These are phyloP conservation scores for Erythrobasidium yunnanense DNA, from an alignment of 768 basidiomycete species.

Conservation along the genomic window DNA sequence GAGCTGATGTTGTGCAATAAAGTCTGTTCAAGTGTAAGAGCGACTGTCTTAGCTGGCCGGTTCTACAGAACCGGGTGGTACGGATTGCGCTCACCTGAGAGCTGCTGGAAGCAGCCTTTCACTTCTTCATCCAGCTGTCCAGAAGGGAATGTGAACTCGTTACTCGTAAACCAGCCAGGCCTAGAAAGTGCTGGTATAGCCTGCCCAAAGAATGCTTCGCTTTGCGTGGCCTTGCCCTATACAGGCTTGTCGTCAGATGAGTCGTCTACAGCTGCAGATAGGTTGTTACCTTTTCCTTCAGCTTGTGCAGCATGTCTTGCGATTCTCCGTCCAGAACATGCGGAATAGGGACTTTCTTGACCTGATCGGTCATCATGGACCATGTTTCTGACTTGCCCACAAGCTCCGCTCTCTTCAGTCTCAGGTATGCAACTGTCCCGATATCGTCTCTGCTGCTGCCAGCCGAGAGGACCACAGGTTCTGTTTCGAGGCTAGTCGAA, in stretches of 20 bases:
- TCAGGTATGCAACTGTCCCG: conserved; percentile 81
- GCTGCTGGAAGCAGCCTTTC: conserved; percentile 52
- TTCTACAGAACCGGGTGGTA: neutral
- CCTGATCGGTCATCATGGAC: too few species aligned
- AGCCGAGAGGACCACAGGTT: conserved; percentile 18
- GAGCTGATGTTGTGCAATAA: conserved; percentile 49
- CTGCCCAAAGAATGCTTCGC: too few species aligned
- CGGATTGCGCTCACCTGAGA: conserved; percentile 53
- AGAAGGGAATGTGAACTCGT: conserved; percentile 46
- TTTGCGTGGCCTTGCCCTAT: too few species aligned
- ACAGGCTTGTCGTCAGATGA: too few species aligned
- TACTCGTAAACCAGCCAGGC: conserved; percentile 62
- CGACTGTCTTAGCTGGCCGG: too few species aligned
- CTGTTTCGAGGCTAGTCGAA: conserved; percentile 5
- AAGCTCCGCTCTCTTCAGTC: conserved; percentile 60
- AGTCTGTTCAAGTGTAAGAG: too few species aligned
- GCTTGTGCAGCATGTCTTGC: too few species aligned
- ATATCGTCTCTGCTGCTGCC: conserved; percentile 52
- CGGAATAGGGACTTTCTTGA: too few species aligned
- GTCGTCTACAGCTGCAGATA: too few species aligned
- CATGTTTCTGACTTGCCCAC: conserved; percentile 38
- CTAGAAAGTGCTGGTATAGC: too few species aligned
- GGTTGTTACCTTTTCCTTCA: too few species aligned
- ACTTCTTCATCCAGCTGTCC: conserved; percentile 58
- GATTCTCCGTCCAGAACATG: too few species aligned